These are phyloP conservation scores for Cladosporium cucumerinum DNA, from an alignment of 2,329 filamentous ascomycete species.

Conservation along the genomic window DNA sequence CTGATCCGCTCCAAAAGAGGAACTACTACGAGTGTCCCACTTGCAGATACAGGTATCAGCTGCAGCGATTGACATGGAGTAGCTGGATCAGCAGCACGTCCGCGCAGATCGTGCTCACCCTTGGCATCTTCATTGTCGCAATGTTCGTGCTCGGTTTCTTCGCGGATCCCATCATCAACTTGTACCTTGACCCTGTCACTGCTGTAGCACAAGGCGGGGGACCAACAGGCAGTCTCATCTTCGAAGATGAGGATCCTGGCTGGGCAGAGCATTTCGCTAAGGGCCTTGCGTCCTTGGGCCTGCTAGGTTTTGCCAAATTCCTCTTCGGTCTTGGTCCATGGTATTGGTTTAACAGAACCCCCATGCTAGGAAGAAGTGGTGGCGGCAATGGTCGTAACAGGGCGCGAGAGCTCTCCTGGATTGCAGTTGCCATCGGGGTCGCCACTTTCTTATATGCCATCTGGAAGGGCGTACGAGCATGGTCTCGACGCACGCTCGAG, in stretches of 20 bases:
- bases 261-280: conserved; percentile 87
- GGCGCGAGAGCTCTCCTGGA: conserved; percentile 73
- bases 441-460: conserved; percentile 77
- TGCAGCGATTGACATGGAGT: conserved; percentile 74
- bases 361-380: conserved; percentile 44
- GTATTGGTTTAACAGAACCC: conserved; percentile 67
- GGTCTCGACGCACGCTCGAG: conserved; percentile 70
- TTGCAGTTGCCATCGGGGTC: conserved; percentile 75
- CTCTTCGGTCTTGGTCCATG: conserved; percentile 71
- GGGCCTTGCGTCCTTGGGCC: conserved; percentile 82
- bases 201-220: conserved; percentile 37
- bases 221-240: conserved; percentile 31
- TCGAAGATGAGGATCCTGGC: conserved; percentile 52
- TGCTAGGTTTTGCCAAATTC: conserved; percentile 81
- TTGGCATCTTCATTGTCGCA: conserved; percentile 65
- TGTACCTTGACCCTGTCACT: conserved; percentile 72
- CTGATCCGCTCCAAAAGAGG: conserved; percentile 62
- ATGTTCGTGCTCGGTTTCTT: conserved; percentile 86
- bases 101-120: conserved; percentile 67
- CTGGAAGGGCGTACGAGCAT: conserved; percentile 74
- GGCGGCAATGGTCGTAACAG: conserved; percentile 70
- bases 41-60: conserved; percentile 76
- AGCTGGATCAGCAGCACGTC: conserved; percentile 55
- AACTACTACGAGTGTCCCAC: conserved; percentile 88
- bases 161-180: conserved; percentile 85